Base-by-base conservation (phyloP, 768 basidiomycete species). In the Dioszegia crocea region DNA sequence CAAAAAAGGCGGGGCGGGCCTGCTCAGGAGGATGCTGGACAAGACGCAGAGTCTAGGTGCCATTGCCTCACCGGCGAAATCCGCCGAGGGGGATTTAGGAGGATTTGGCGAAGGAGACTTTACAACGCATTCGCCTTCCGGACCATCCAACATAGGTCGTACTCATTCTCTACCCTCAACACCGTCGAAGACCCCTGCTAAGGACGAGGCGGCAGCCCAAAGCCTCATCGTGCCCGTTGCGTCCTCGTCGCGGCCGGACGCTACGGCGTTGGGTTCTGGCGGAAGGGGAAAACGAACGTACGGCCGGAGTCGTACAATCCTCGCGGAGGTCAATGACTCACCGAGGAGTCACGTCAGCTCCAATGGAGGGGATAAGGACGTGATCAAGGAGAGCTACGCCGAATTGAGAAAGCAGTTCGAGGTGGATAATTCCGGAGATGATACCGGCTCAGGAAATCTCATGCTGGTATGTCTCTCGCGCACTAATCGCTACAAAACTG, bases 351-450 rank as follows among this genome's bases (percentile, higher is more conserved):
- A 41, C 45, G 4, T 40, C 40, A 45, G 51, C 51, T 40, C 51
- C 3, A 3, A 6, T 2, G 51, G 51, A 11, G 39, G 24, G 5
- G 51, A 53, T 10, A 39, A 27, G 16, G 65, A 55, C 0, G 49
- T 19, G 5, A 29, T 51, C 27, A 63, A 64, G 41, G 65, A 59
- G 58, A 72, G 69, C 40, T 71, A 74, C 65, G 67, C 72, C 1
- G 72, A 74, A 16, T 51, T 76, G 24, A 54, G 67, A 19, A 64
- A 69, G 60, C 60, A 62, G 53, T 68, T 59, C 31, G 73, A 68
- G 46, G 65, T 70, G 27, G 71, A 74, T 57, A 71, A 67, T 58
- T 51, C 61, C 21, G 54, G 27, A 41, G 56, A n/a, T 48, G 38
- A 40, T 46, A 27, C 55, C 63, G 38, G 51, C 17, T n/a, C 19